Evolutionary conservation across 2,329 filamentous ascomycete genomes (phyloP).

Genomic region (Mariannaea sp.): DNA sequence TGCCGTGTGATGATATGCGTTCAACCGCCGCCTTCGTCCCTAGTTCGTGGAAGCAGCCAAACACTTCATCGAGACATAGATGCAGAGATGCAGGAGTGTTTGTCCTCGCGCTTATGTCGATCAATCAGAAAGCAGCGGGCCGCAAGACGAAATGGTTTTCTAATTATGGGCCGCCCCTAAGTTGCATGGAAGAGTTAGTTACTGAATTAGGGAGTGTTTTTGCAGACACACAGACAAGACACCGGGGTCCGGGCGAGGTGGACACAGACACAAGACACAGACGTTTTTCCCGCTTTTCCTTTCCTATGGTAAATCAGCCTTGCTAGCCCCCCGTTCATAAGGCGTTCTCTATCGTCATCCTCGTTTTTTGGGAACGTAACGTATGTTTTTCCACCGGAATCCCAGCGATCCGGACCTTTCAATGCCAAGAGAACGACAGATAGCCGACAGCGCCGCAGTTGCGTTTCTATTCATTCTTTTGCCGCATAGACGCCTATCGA

Average conservation of each 20-base stretch:
- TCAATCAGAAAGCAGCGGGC: constrained; percentile 13
- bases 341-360: neutral
- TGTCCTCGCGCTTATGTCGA: constrained; percentile 19
- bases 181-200: neutral
- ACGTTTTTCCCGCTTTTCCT: neutral
- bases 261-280: neutral
- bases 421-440: neutral
- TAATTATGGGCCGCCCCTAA: constrained; percentile 16
- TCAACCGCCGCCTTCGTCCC: too few species aligned
- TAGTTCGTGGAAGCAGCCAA: too few species aligned
- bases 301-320: neutral
- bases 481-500: constrained; percentile 27
- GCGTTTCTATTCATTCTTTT: neutral
- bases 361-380: neutral
- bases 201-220: neutral
- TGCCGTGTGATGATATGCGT: too few species aligned
- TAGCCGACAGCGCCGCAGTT: constrained; percentile 11
- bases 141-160: constrained; percentile 7
- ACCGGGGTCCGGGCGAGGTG: too few species aligned
- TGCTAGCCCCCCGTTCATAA: neutral
- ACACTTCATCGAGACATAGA: neutral
- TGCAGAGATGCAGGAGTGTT: constrained; percentile 1
- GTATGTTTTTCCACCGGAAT: neutral
- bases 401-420: neutral
- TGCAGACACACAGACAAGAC: neutral